Base-by-base conservation (phyloP, 768 basidiomycete genomes). In the Obba rivulosa region DNA sequence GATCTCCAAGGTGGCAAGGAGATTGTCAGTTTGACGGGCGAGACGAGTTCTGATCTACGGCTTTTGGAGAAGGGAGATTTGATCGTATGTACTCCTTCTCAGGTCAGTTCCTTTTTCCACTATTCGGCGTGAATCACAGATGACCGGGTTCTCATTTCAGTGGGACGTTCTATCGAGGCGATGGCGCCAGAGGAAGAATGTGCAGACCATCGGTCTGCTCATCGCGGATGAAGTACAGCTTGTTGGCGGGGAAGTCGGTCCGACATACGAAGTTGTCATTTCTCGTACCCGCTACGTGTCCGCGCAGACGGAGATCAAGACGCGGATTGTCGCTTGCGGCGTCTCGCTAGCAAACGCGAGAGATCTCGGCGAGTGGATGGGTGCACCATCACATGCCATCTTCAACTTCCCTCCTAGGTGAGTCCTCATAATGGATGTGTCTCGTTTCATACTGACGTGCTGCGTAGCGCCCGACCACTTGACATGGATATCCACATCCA, bases 401-500 rank as follows among this genome's bases (percentile, higher is more conserved):
- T 99, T 98, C 83, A 99, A 97, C 70, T 96, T 99, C 67, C 86
- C 93, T 0, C 93, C 94, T 0, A 87, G 88, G 83, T 88, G 62
- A 43, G 72, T 52, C 2, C 31, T 48, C 23, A 22, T 20, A 8
- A 10, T 10, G 21, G 28, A 14, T 31, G 13, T 11, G 4, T 36
- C 34, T 20, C 16, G 10, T 9, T 3, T 42, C 34, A 20, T 37
- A 25, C 28, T 40, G 22, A 49, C 21, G 35, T 47, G 14, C 14
- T 66, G 1, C 55, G 21, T 44, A 92, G 92, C 57, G 92, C 94
- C 14, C 90, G 95, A n/a, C 93, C 95, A 2, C 70, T 97, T 10
- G 93, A 96, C 55, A 88, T 99, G 83, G 92, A 97, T 50, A 93
- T 99, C 41, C 94, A 98, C 61, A 71, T 99, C 8, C 96, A 99